Percentiles rank a stretch among this genome's conserved stretches.
phyloP scores from a whole-genome alignment of 768 basidiomycete genomes.

The Tephrocybe sp. region DNA sequence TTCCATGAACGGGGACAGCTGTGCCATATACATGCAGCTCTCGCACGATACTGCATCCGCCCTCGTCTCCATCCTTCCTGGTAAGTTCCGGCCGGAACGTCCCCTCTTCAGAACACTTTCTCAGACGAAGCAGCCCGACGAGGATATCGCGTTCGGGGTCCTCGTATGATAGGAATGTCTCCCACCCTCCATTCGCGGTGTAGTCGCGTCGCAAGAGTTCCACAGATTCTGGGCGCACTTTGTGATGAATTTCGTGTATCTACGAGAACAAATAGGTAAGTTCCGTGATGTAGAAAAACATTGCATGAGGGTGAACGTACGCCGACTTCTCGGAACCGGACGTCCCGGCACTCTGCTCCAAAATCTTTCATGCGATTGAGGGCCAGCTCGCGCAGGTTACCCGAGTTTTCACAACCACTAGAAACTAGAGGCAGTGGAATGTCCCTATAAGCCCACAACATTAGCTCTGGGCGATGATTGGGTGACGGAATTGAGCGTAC shows the following conservation, averaged over 20 bases:
- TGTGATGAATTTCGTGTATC: slow-evolving; percentile 99
- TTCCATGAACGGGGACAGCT: slow-evolving; percentile 93
- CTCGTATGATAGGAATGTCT: slow-evolving; percentile 98
- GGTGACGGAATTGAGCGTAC: slow-evolving; percentile 31
- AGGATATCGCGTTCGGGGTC: slow-evolving; percentile 97
- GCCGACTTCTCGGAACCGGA: slow-evolving; percentile 96
- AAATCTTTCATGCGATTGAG: slow-evolving; percentile 99
- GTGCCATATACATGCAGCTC: slow-evolving; percentile 98
- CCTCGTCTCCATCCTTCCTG: slow-evolving; percentile 62
- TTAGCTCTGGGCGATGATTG: slow-evolving; percentile 5
- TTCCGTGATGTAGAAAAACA: slow-evolving; percentile 1
- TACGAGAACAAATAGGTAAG: slow-evolving; percentile 27
- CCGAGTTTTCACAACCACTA: slow-evolving; percentile 96
- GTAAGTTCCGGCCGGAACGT: slow-evolving; percentile 95
- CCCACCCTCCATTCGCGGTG: slow-evolving; percentile 97
- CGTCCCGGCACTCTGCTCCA: slow-evolving; percentile 95
- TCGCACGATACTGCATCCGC: slow-evolving; percentile 87
- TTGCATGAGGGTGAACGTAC: slow-evolving; percentile 45
- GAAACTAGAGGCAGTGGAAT: slow-evolving; percentile 96
- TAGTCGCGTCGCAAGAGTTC: slow-evolving; percentile 96
- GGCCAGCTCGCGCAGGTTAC: slow-evolving; percentile 93
- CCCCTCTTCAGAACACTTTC: slow-evolving; percentile 96
- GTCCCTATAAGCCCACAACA: slow-evolving; percentile 51
- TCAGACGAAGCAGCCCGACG: slow-evolving; percentile 84
- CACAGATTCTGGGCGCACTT: slow-evolving; percentile 91